phyloP scores from a whole-genome alignment of 1,284 basidiomycete genomes.

The Trichosporon ovoides region DNA sequence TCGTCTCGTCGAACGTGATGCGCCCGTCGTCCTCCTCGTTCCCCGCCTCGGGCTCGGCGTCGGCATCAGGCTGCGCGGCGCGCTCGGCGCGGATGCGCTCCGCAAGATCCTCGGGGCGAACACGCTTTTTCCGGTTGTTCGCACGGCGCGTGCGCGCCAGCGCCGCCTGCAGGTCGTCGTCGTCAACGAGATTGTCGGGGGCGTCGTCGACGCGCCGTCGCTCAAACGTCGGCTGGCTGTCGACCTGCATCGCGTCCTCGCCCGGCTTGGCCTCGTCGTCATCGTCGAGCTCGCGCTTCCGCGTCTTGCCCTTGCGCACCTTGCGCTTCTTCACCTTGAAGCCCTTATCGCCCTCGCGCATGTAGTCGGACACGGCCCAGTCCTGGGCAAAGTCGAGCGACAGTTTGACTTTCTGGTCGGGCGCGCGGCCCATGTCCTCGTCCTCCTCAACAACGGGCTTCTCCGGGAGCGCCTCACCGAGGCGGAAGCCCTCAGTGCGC shows the following conservation, averaged over 20 bases:
- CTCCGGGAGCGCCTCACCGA: not conserved
- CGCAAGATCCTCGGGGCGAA: slow-evolving; percentile 79
- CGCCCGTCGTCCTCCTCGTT: slow-evolving; percentile 60
- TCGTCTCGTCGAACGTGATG: slow-evolving; percentile 92
- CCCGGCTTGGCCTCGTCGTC: slow-evolving; percentile 63
- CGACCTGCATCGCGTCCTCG: slow-evolving; percentile 55
- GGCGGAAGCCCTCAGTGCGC: slow-evolving; percentile 28
- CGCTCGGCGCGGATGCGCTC: slow-evolving; percentile 33
- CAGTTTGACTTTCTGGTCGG: slow-evolving; percentile 50
- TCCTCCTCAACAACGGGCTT: not conserved
- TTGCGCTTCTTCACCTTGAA: slow-evolving; percentile 81
- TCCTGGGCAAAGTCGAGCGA: slow-evolving; percentile 87
- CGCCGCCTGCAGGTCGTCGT: slow-evolving; percentile 94
- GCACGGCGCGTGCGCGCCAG: slow-evolving; percentile 78
- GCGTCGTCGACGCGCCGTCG: slow-evolving; percentile 54
- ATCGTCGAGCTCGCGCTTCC: slow-evolving; percentile 63
- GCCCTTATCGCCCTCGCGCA: slow-evolving; percentile 81
- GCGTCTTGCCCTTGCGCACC: slow-evolving; percentile 60
- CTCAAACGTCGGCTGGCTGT: slow-evolving; percentile 44
- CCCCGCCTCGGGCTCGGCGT: slow-evolving; percentile 54
- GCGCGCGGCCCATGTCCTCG: slow-evolving; percentile 29
- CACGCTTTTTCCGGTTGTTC: slow-evolving; percentile 69
- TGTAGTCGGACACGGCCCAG: slow-evolving; percentile 76
- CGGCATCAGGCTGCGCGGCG: slow-evolving; percentile 45
- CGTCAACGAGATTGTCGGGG: slow-evolving; percentile 88